These are phyloP conservation scores for Monascus ruber DNA, from an alignment of 2,329 filamentous ascomycete species.

Conservation along the genomic window DNA sequence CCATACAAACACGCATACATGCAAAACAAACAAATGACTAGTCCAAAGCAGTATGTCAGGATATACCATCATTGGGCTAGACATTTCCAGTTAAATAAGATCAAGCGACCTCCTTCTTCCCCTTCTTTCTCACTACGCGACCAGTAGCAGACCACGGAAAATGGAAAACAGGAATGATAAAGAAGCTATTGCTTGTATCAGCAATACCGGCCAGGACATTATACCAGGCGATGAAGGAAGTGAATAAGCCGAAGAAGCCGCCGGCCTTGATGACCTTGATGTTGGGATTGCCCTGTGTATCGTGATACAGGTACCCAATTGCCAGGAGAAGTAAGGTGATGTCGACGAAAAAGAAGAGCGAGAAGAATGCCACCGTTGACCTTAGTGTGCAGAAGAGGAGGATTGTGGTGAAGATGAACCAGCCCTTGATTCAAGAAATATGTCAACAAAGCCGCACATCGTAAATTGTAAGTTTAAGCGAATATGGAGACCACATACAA, in stretches of 20 bases:
- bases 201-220: constrained; percentile 70
- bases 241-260: constrained; percentile 61
- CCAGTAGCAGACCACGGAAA: constrained; percentile 83
- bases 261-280: constrained; percentile 51
- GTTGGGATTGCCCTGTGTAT: constrained; percentile 27
- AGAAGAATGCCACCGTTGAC: constrained; percentile 64
- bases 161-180: constrained; percentile 75
- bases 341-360: constrained; percentile 63
- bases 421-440: constrained; percentile 36
- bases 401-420: constrained; percentile 72
- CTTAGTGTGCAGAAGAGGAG: constrained; percentile 59
- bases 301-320: constrained; percentile 47
- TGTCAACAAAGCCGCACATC: not conserved
- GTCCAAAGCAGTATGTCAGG: too few relatives aligned
- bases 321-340: constrained; percentile 60
- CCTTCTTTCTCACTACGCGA: constrained; percentile 10
- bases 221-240: constrained; percentile 72
- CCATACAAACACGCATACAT: too few relatives aligned
- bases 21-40: too few relatives aligned
- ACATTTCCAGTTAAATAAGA: too few relatives aligned
- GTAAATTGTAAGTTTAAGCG: not conserved
- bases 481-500: constrained; percentile 22
- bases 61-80: too few relatives aligned
- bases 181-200: constrained; percentile 60
- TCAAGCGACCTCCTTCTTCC: too few relatives aligned